Percentiles rank a stretch among this genome's conserved stretches.
Evolutionary conservation across 768 basidiomycete species (phyloP).

Genomic region (Boletellus emodensis): DNA sequence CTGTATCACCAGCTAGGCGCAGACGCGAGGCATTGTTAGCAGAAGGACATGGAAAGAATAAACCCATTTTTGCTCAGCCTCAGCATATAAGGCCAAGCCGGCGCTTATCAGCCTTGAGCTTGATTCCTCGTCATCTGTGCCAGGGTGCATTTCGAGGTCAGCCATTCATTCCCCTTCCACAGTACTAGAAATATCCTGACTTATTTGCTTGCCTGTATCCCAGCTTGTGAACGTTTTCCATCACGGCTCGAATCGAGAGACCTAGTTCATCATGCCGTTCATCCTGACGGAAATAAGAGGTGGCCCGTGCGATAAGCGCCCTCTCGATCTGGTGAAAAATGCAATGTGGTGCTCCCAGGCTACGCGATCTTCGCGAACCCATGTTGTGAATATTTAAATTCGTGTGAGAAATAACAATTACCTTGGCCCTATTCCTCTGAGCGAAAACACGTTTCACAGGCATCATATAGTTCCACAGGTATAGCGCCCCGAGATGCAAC

Average conservation of each 20-base stretch:
- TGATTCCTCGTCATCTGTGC: too few species aligned
- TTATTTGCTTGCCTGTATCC: neutral
- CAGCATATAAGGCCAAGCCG: too few species aligned
- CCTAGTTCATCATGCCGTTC: neutral
- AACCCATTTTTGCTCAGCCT: too few species aligned
- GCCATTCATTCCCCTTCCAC: neutral
- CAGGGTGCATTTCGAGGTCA: neutral
- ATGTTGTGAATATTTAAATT: neutral
- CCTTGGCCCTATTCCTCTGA: neutral
- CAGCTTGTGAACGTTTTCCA: too few species aligned
- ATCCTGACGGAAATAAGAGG: neutral
- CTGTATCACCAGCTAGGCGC: too few species aligned
- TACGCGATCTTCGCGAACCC: neutral
- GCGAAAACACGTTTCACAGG: neutral
- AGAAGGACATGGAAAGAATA: too few species aligned
- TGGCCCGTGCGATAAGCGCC: neutral
- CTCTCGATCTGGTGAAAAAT: neutral
- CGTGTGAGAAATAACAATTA: neutral
- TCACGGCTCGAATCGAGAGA: neutral
- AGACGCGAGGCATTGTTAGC: too few species aligned
- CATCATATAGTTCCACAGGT: neutral
- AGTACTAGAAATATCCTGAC: neutral
- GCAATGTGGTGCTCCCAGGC: neutral
- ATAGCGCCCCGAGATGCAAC: too few species aligned
- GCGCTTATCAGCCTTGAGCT: too few species aligned